phyloP scores from a whole-genome alignment of 75 land plant genomes.

The Cupressus sempervirens region DNA sequence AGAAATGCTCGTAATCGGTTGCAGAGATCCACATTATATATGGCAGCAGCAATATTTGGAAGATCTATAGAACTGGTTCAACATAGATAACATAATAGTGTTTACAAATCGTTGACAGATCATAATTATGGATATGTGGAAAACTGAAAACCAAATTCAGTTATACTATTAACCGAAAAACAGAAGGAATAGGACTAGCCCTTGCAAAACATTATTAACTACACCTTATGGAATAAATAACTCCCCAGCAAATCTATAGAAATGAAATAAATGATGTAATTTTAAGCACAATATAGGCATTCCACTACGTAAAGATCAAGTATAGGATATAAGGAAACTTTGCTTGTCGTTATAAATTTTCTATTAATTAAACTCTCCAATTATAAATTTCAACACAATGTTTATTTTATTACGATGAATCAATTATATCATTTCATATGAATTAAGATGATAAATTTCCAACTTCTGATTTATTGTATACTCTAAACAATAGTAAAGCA shows the following conservation, averaged over 20 bases:
- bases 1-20: constrained; percentile 76
- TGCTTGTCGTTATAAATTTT: neutral
- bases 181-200: neutral
- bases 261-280: neutral
- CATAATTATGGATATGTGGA: neutral
- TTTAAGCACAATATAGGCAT: neutral
- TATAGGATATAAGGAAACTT: neutral
- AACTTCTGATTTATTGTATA: neutral
- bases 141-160: neutral
- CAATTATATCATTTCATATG: neutral
- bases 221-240: neutral
- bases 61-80: constrained; percentile 81
- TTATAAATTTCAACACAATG: neutral
- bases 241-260: neutral
- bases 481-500: neutral
- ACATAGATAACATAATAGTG: neutral
- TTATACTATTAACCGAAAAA: neutral
- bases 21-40: constrained; percentile 79
- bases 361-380: neutral
- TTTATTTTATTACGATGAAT: neutral
- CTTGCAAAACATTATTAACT: neutral
- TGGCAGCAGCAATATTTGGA: constrained; percentile 79
- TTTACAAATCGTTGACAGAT: neutral
- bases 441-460: neutral
- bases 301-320: neutral